Evolutionary conservation across 306 rosid species (phyloP), one percentile per base, ranked within the genome.

Genomic region (Clitoria ternatea): DNA sequence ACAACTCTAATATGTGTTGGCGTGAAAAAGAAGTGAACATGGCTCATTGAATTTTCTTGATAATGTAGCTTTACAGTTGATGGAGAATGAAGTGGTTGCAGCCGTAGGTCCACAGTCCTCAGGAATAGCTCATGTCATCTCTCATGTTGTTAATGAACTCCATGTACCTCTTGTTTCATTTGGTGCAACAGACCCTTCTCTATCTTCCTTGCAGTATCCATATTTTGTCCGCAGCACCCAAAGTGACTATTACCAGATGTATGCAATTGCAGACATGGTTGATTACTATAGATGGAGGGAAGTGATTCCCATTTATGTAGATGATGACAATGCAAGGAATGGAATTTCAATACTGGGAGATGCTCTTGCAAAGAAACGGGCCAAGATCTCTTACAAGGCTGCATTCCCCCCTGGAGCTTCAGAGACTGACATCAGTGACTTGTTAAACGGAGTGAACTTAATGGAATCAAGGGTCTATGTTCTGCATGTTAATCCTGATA

Each of bases 41-140:
- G 22, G 47, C 66, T 81, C 44, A 74, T 22, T 69, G 57, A 60
- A 37, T 32, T 65, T 70, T 74, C 75, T 55, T 83, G 56, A 47
- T 72, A 39, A 36, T 87, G 89, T 69, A 95, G 96, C 97, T 80
- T 76, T 95, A 90, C 91, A 87, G 88, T 80, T 95, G 70, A 80
- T 91, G 79, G 96, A 86, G 78, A 55, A 86, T 11, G 91, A 89
- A 43, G 96, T 95, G 42, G 80, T 91, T 40, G 92, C 80, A 6
- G 88, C 85, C 2, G 72, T 95, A n/a, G 99, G 99, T 20, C 97
- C 99, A 15, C 99, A 87, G 53, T 95, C 99, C 6, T 95, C 99
- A 0, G 97, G 91, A 61, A 95, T 95, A 80, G 87, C 91, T 39
- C 99, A 95, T 80, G 74, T 89, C 52, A 89, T 91, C 55, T 86